Evolutionary conservation across 164 flowering plant genomes (phyloP), one percentile per base, ranked within the genome.

Genomic region (Kingdonia uniflora): DNA sequence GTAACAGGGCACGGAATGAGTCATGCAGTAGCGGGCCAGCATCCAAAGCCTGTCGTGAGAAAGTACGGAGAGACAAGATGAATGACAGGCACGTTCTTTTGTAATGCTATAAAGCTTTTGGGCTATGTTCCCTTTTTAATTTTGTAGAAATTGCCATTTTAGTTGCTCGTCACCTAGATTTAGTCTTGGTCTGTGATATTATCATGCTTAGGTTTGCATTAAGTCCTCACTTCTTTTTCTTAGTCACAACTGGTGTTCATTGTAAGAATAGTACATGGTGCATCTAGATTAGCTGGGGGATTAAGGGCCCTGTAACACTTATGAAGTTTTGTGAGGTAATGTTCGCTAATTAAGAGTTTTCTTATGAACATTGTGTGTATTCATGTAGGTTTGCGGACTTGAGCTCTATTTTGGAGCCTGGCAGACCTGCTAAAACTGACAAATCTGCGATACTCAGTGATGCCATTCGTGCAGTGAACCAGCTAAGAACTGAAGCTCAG

Each of bases 1-100:
- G 60, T 44, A 29, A 19, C 72, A 78, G 82, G 71, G 76, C 59
- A 26, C 72, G 67, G 14, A 56, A 42, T 52, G 75, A 68, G 19
- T 47, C 71, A 25, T 71, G 68, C 59, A 45, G 65, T 29, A 29
- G 35, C 51, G 61, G 61, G 19, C 54, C 63, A 19, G 75, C 65
- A 44, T 53, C 65, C 17, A 80, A 80, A 68, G 80, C 85, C 19
- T 71, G 76, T 59, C 76, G 80, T 41, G 85, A 80, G 69, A 77
- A 75, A 60, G 52, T 68, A 64, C 68, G 85, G 44, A 71, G 85
- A 66, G 85, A 69, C 59, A 75, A 66, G 59, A 60, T 80, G 75
- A 80, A 76, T 65, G 80, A 80, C 65, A 80, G 78, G 85, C 61
- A 64, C 41, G 58, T 11, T 49, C 33, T 26, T 37, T 19, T 54